Percentiles rank a stretch among this genome's conserved stretches.
Conservation (phyloP, 306 rosid genomes). For the Abrus pulchellus region DNA sequence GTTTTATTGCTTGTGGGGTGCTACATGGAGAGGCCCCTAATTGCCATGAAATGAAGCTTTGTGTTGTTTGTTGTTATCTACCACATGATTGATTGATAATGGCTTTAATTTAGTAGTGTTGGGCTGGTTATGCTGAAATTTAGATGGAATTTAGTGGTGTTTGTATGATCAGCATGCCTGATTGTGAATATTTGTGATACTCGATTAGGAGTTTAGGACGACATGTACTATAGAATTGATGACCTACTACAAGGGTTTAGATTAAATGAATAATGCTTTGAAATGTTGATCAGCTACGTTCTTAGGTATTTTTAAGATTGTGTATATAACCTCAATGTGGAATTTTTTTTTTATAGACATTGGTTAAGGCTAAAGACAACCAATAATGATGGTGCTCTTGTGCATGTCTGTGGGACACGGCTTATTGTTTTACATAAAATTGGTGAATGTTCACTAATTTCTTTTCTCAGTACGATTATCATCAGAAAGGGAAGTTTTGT, state of each 20-base stretch:
- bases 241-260: constrained; percentile 42
- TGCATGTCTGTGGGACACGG: constrained; percentile 1
- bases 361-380: constrained; percentile 35
- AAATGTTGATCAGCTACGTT: constrained; percentile 27
- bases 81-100: constrained; percentile 30
- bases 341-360: neutral
- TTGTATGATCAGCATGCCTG: constrained; percentile 42
- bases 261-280: constrained; percentile 34
- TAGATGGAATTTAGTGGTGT: constrained; percentile 32
- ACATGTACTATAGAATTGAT: constrained; percentile 10
- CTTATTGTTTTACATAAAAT: neutral
- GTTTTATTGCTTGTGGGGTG: constrained; percentile 38
- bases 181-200: constrained; percentile 30
- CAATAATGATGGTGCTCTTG: constrained; percentile 9
- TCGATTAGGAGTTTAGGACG: constrained; percentile 35
- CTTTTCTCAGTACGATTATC: constrained; percentile 7
- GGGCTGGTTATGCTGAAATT: constrained; percentile 49
- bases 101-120: constrained; percentile 42
- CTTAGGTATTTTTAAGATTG: constrained; percentile 40
- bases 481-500: neutral
- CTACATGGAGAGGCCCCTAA: constrained; percentile 36
- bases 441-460: constrained; percentile 22
- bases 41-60: constrained; percentile 28
- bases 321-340: constrained; percentile 32
- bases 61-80: constrained; percentile 27